phyloP scores from a whole-genome alignment of 441 rosid species.

The Jatropha multifida region DNA sequence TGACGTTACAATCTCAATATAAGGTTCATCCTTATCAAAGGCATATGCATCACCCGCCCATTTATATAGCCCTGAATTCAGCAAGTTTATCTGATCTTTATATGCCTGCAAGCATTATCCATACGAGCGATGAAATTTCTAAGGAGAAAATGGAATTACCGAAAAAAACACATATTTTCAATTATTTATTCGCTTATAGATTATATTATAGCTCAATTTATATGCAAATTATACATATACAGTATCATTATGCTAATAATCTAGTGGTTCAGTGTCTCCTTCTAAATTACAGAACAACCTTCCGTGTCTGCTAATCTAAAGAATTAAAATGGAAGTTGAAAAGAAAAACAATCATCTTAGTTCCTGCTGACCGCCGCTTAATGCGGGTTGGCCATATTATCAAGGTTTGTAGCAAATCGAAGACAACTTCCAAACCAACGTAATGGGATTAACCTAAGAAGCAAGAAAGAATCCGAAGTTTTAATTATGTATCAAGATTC shows the following conservation, averaged over 20 bases:
- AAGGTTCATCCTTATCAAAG: constrained; percentile 51
- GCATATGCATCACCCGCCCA: constrained; percentile 80
- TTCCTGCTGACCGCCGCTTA: constrained; percentile 17
- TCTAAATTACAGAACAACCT: background rate
- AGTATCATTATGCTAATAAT: no score
- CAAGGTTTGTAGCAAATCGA: constrained; percentile 16
- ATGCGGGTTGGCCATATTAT: constrained; percentile 10
- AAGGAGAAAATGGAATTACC: background rate
- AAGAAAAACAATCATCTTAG: constrained; percentile 6
- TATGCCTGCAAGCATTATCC: constrained; percentile 46
- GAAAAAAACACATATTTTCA: background rate
- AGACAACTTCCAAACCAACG: background rate
- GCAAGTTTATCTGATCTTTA: constrained; percentile 44
- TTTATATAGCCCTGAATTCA: constrained; percentile 53
- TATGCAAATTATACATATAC: no score
- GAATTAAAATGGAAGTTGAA: background rate
- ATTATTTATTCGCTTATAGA: no score
- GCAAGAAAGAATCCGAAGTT: background rate
- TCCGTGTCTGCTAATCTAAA: background rate
- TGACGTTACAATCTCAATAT: constrained; percentile 64
- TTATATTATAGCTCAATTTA: no score
- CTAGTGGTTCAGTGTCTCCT: background rate
- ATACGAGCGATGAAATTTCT: background rate
- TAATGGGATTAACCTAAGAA: background rate
- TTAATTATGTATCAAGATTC: background rate